Percentiles rank a stretch among this genome's conserved stretches.
These are phyloP conservation scores for Desmodesmus armatus DNA, from an alignment of 139 green algal genomes.

Conservation along the genomic window DNA sequence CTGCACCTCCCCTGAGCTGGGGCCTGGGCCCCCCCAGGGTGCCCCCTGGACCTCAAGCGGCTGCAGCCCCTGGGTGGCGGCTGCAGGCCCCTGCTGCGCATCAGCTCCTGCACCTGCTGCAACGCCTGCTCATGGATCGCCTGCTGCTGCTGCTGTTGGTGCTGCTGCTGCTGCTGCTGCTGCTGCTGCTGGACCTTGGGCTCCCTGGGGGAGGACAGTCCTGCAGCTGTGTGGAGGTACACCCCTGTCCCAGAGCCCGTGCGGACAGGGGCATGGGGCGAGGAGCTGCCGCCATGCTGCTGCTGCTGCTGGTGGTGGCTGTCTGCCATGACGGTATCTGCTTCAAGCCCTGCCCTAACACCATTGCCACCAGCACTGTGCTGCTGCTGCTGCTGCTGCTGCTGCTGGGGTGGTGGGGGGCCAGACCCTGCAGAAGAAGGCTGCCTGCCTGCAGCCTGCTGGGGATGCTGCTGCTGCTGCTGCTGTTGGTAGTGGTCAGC, in stretches of 20 bases:
- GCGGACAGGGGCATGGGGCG: neutral
- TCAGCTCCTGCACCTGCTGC: neutral
- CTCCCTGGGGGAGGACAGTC: too few relatives aligned
- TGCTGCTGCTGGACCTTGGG: neutral
- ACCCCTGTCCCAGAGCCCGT: too few relatives aligned
- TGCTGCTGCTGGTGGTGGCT: constrained; percentile 5
- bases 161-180: neutral
- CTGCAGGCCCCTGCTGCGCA: neutral
- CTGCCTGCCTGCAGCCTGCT: too few relatives aligned
- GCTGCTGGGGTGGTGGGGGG: neutral
- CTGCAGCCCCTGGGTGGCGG: neutral
- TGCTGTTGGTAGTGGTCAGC: neutral
- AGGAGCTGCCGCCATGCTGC: neutral
- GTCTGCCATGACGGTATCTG: neutral
- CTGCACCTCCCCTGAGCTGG: too few relatives aligned
- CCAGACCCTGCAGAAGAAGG: neutral
- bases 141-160: neutral
- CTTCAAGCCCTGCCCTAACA: neutral
- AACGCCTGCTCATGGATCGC: neutral
- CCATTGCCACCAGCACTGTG: neutral
- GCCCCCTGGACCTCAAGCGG: neutral
- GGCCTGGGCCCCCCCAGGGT: neutral
- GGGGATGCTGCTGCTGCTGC: constrained; percentile 8
- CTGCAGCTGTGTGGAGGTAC: too few relatives aligned
- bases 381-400: constrained; percentile 24